These are phyloP conservation scores for Sclerotinia subarctica DNA, from an alignment of 2,329 filamentous ascomycete species.

Conservation along the genomic window DNA sequence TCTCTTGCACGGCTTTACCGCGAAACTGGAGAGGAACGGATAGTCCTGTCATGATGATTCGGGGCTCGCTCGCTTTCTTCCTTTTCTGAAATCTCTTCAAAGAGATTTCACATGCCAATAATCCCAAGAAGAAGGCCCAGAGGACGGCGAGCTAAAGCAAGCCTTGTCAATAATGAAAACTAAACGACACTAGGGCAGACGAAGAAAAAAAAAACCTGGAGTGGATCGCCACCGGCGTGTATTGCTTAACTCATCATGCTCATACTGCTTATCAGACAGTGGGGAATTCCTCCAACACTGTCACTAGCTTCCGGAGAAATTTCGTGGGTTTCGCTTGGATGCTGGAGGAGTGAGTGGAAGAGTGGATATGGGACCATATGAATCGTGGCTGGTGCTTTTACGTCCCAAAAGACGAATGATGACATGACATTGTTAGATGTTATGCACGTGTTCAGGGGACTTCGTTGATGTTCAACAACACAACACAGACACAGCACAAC, in stretches of 20 bases:
- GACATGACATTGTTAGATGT: background rate
- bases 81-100: background rate
- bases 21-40: background rate
- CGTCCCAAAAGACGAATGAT: background rate
- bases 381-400: constrained; percentile 15
- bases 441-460: constrained; percentile 16
- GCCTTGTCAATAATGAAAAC: constrained; percentile 2
- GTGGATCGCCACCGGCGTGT: constrained; percentile 15
- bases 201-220: constrained; percentile 10
- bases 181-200: background rate
- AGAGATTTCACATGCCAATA: background rate
- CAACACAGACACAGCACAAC: background rate
- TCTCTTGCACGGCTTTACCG: constrained; percentile 11
- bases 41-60: background rate
- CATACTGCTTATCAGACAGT: constrained; percentile 17
- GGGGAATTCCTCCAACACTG: background rate
- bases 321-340: constrained; percentile 15
- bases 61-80: background rate
- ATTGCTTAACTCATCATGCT: constrained; percentile 4
- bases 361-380: background rate
- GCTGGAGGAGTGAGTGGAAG: background rate
- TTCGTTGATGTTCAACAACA: constrained; percentile 4
- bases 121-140: background rate
- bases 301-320: constrained; percentile 16
- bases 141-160: background rate